Base-by-base conservation (phyloP, 805 yeast genomes). In the Jamesozyma gamospora region DNA sequence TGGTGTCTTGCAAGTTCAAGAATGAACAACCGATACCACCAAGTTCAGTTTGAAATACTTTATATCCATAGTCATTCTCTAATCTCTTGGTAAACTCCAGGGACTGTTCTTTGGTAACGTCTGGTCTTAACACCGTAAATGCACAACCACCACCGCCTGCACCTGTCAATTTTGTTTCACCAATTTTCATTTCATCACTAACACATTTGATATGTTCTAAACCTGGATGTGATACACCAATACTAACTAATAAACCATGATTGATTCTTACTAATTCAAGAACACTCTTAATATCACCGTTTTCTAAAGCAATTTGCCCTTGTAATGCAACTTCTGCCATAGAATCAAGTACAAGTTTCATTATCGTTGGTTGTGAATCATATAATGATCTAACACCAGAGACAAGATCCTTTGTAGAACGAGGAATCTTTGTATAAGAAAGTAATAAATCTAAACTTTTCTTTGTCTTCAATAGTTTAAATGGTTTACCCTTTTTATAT, bases 91-190 rank as follows among this genome's bases (percentile, higher is more conserved):
- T 56, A 43, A 59, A 59, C 18, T 60, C 60, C 1, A 53, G 51
- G 7, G 73, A 56, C 2, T 49, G 56, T 15, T 59, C 66, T 1
- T 51, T 49, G 1, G 58, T 62, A 2, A 64, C 67, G 31, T 72
- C 76, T 14, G 51, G 49, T 35, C 73, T 65, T 13, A 88, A 67
- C 29, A 92, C 63, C 0, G 97, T 92, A 41, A 92, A 81, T 10
- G 97, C 95, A 67, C 98, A 92, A 2, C 98, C 98, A 37, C 98
- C 98, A 16, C 98, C 98, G 28, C 98, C 98, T 0, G 98, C 98
- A 32, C 98, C 98, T 0, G 98, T 92, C 40, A 92, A 71, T 59
- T 92, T 92, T 0, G 98, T 90, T 42, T 82, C 77, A 7, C 98
- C 98, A 14, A 92, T 60, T 4, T 66, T 56, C 41, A 75, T 51